Conservation (phyloP, 148 eudicot species). For the Diospyros kaki region DNA sequence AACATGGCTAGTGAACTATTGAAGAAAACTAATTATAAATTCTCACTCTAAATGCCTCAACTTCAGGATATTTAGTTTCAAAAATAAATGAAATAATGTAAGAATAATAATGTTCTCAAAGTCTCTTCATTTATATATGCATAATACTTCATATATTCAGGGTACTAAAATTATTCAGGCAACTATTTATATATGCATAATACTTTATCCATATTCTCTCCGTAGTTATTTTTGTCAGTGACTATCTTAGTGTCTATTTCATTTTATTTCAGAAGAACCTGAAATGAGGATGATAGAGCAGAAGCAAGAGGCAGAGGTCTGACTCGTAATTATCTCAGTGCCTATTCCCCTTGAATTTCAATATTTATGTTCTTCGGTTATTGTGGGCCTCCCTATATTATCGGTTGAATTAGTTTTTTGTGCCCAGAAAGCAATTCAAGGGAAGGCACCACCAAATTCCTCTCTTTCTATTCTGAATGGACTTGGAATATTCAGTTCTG, state of each 20-base stretch:
- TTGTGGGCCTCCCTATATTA: not conserved
- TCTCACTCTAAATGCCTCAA: too few relatives aligned
- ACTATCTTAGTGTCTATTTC: not conserved
- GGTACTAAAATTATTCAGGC: too few relatives aligned
- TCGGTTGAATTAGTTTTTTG: slow-evolving; percentile 10
- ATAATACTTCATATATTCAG: too few relatives aligned
- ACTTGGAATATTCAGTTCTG: slow-evolving; percentile 63
- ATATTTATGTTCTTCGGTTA: slow-evolving; percentile 5
- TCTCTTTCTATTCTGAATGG: slow-evolving; percentile 63
- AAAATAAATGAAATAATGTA: too few relatives aligned
- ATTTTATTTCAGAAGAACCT: slow-evolving; percentile 37
- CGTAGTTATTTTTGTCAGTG: not conserved
- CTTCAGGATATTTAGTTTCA: too few relatives aligned
- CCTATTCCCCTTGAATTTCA: slow-evolving; percentile 1
- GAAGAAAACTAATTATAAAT: too few relatives aligned
- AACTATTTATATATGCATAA: too few relatives aligned
- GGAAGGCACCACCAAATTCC: slow-evolving; percentile 42
- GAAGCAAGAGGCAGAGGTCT: slow-evolving; percentile 51
- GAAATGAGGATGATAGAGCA: slow-evolving; percentile 25
- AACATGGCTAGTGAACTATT: too few relatives aligned
- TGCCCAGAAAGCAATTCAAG: slow-evolving; percentile 46
- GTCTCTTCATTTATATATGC: too few relatives aligned
- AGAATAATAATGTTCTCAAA: too few relatives aligned
- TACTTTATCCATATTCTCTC: not conserved
- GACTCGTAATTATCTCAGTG: slow-evolving; percentile 12